These are phyloP conservation scores for Aspergillus spinulosporus DNA, from an alignment of 2,329 filamentous ascomycete genomes.

Conservation along the genomic window DNA sequence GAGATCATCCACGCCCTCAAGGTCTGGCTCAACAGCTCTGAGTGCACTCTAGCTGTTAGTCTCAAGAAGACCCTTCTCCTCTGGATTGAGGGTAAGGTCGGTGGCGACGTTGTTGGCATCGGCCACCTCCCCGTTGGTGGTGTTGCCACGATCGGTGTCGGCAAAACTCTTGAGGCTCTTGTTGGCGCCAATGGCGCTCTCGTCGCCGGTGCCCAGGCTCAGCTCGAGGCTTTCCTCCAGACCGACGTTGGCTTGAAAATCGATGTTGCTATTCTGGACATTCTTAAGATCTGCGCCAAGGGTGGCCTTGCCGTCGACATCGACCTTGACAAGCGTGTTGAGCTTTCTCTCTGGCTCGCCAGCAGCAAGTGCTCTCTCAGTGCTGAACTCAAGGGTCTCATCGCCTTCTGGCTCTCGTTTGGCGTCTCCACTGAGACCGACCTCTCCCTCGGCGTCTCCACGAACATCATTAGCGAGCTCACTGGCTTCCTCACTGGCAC, in stretches of 20 bases:
- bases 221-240: constrained; percentile 37
- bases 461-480: constrained; percentile 31
- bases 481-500: constrained; percentile 33
- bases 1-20: constrained; percentile 36
- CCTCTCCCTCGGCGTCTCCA: constrained; percentile 29
- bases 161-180: constrained; percentile 32
- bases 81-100: constrained; percentile 35
- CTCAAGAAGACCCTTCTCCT: constrained; percentile 34
- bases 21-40: constrained; percentile 30
- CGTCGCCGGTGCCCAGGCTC: constrained; percentile 29
- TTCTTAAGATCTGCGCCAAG: constrained; percentile 31
- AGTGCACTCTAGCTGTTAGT: constrained; percentile 30
- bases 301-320: constrained; percentile 33
- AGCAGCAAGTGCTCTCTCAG: constrained; percentile 35
- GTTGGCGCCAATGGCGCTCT: constrained; percentile 34
- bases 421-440: constrained; percentile 26
- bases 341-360: constrained; percentile 36
- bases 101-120: constrained; percentile 30
- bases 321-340: constrained; percentile 30
- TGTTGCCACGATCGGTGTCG: constrained; percentile 35
- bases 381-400: constrained; percentile 38
- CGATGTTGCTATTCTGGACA: constrained; percentile 30
- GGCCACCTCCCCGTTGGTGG: constrained; percentile 30
- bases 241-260: constrained; percentile 29
- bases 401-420: constrained; percentile 40